Evolutionary conservation across 305 asterid species (phyloP), one percentile per base, ranked within the genome.

Genomic region (Caryopteris hybrid): DNA sequence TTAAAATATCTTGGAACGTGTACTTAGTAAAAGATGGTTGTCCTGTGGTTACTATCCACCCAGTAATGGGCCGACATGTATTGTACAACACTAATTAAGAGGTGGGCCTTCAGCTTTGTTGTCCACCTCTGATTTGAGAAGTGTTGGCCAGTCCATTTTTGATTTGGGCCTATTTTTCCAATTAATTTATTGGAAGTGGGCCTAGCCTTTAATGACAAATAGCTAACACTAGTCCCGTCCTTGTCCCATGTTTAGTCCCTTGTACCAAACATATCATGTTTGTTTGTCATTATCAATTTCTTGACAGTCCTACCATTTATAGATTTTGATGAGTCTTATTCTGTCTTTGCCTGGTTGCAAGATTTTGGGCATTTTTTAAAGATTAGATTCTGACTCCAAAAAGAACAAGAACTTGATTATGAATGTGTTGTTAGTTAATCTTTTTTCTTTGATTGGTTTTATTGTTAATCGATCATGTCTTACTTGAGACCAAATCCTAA

Each of bases 61-160:
- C 48, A 70, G 22, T 41, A 64, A 69, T 78, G 82, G 82, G 82
- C 82, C 79, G 65, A 73, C 67, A 77, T 21, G 73, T 72, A 50
- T 8, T 42, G 53, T 12, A 65, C 5, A n/a, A 34, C 16, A 33
- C 25, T 21, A 71, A 47, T 50, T 10, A 22, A 58, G 50, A 64
- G 66, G 81, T 72, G 81, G 81, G 76, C 72, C 81, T 64, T 41
- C 54, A 0, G 27, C 29, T 64, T 12, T 55, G 54, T 52, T 60
- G 70, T 76, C 70, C 38, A 41, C 63, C 64, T 61, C 60, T 71
- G 63, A 47, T 62, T 50, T 46, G 64, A 59, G 31, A 20, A 36
- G 47, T 36, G 69, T 55, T 72, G 66, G 39, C 45, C 50, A 64
- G 64, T 54, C 74, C 31, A 66, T 8, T 68, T 46, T 55, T 21